Conservation (phyloP, 2,329 filamentous ascomycete genomes). For the Colletotrichum endophyticum region DNA sequence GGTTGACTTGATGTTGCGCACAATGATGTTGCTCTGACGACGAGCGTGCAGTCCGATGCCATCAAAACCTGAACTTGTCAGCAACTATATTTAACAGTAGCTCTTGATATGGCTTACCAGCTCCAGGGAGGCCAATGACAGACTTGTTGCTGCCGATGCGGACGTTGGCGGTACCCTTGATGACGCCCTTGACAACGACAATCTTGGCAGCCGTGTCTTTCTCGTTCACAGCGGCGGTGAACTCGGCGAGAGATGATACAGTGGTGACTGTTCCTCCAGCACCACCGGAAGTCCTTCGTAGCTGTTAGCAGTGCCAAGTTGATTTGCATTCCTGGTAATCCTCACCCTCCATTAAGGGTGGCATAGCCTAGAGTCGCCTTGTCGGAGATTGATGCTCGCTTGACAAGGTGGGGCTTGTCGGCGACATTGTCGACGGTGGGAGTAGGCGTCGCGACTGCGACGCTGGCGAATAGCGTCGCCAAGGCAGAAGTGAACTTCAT, state of each 20-base stretch:
- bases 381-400: constrained; percentile 24
- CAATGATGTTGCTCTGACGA: constrained; percentile 55
- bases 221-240: constrained; percentile 48
- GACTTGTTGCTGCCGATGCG: constrained; percentile 47
- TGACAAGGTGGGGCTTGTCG: constrained; percentile 14
- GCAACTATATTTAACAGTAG: neutral
- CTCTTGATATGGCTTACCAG: neutral
- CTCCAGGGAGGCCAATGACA: constrained; percentile 39
- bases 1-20: constrained; percentile 57
- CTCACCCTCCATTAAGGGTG: constrained; percentile 42
- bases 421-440: constrained; percentile 7
- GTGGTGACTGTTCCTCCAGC: constrained; percentile 52
- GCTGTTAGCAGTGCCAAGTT: neutral
- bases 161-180: constrained; percentile 39
- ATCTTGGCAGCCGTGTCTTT: constrained; percentile 38
- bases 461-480: constrained; percentile 7
- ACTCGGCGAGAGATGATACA: constrained; percentile 48
- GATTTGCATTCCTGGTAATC: accelerated
- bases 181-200: constrained; percentile 41
- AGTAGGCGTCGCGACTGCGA: constrained; percentile 20
- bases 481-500: constrained; percentile 17
- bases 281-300: constrained; percentile 49
- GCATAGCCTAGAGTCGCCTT: constrained; percentile 45
- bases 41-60: constrained; percentile 47
- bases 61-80: constrained; percentile 1